phyloP scores from a whole-genome alignment of 192 early-diverging fungal species.

The Backusella mclennaniae region DNA sequence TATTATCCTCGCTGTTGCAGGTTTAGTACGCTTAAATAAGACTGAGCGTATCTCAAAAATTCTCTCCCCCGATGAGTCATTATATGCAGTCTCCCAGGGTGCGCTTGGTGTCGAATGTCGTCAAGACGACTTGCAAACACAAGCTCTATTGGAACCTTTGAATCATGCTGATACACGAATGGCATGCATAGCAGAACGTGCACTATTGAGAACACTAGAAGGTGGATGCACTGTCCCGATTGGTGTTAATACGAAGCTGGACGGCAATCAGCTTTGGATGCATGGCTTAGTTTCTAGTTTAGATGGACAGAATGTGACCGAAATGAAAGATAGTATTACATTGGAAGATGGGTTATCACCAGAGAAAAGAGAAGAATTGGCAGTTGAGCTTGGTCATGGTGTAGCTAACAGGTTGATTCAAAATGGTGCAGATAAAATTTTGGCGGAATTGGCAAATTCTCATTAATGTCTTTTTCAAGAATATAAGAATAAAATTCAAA shows the following conservation, averaged over 20 bases:
- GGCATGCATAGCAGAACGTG: conserved; percentile 76
- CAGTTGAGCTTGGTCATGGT: conserved; percentile 36
- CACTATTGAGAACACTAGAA: conserved; percentile 84
- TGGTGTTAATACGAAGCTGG: conserved; percentile 70
- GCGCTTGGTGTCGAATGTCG: conserved; percentile 84
- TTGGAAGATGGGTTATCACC: conserved; percentile 23
- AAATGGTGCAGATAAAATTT: conserved; percentile 39
- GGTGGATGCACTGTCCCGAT: conserved; percentile 96
- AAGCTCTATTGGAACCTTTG: conserved; percentile 56
- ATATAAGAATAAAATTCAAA: too few species aligned
- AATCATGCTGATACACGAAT: conserved; percentile 64
- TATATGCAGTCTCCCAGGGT: conserved; percentile 93
- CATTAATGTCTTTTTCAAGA: too few species aligned
- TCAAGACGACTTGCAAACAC: conserved; percentile 49
- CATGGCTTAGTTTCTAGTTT: conserved; percentile 70
- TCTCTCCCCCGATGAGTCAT: conserved; percentile 55
- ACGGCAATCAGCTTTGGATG: conserved; percentile 44
- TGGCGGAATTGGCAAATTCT: background rate
- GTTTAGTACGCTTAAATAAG: conserved; percentile 71
- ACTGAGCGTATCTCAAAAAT: conserved; percentile 69
- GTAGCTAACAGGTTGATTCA: conserved; percentile 41
- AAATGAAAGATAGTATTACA: conserved; percentile 39
- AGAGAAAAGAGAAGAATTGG: conserved; percentile 31
- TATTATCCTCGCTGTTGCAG: conserved; percentile 84
- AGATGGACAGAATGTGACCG: conserved; percentile 68